Base-by-base conservation (phyloP, 208 protist species). In the Balamuthia mandrillaris region DNA sequence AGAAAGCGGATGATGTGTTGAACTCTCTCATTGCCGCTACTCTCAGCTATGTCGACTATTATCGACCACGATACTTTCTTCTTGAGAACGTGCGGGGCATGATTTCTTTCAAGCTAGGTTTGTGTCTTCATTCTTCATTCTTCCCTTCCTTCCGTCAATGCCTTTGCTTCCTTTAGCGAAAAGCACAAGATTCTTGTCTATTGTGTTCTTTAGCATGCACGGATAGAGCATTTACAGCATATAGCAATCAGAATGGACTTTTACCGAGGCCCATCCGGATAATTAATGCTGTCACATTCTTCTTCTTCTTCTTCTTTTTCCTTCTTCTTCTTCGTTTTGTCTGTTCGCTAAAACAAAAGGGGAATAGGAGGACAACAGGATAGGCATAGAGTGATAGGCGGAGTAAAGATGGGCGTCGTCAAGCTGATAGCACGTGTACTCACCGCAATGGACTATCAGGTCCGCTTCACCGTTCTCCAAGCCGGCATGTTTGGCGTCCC, bases 401-500 rank as follows among this genome's bases (percentile, higher is more conserved):
- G 60, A 16, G 42, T 66, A 9, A 66, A 66, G 60, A 29, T 66
- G 21, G 60, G 60, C 60, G 60, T 66, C 1, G 60, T 66, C 60
- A 66, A 66, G 29, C 42, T 66, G 16, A 66, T 72, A 14, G 21
- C 75, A 31, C 66, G 81, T 24, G 31, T 61, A 7, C 54, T 85
- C 37, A 44, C 54, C 14, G 81, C 45, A 35, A 85, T 85, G 81
- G 81, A 42, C 81, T 85, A 85, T 44, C 61, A 85, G 60, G 33
- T 33, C 24, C 49, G 75, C 52, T 87, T 87, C 45, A 54, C 51
- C 56, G 24, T 88, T 6, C 86, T 87, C 16, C 66, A 88, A 33
- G 66, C 86, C 0, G 86, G 86, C 31, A 70, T 61, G 29, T 88
- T 54, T 35, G 86, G 86, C 49, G 86, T 88, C n/a, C 81, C 86